Base-by-base conservation (phyloP, 495 filamentous ascomycete genomes). In the Trichoderma asperelloides region DNA sequence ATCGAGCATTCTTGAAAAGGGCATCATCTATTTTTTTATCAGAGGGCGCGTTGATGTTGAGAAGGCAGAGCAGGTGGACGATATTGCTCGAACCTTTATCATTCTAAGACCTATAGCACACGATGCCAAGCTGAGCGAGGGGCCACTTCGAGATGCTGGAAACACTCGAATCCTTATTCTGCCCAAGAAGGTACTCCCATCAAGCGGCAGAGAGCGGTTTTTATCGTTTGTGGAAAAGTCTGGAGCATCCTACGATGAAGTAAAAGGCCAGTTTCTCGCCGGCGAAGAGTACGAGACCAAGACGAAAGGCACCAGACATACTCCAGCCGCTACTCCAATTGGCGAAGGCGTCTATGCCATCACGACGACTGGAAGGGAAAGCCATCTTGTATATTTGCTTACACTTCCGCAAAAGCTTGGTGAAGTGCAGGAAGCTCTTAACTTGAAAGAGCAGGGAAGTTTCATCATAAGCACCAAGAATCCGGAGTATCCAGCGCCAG, bases 11-110 rank as follows among this genome's bases (percentile, higher is more conserved):
- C 80, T 96, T 13, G 94, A 98, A 72, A 97, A 96, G 70, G 94
- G 93, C 3, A 84, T 96, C 69, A 90, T 98, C 69, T 97, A 96
- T 80, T 96, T 97, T 84, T 96, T 97, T 80, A 88, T 88, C 74
- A 88, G 92, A 51, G 85, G 85, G 12, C 87, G 91, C 28, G 91
- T 96, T 65, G 84, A 84, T 66, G 82, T 91, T 23, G 84, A 91
- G 15, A 84, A 92, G 13, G 88, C 93, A 12, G 81, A 87, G n/a
- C 76, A 81, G 67, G 77, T 93, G 9, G 73, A 80, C 45, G 93
- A 97, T 39, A 82, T 97, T 49, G 85, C 90, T 27, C 89, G 91
- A 68, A 92, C 84, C 71, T 95, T 91, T 76, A 86, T 97, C 68
- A 82, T 96, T 39, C 84, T 98, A 2, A 87, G 91, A 11, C 93